Evolutionary conservation across 257 asterid species (phyloP).

Genomic region (Rehmannia glutinosa): DNA sequence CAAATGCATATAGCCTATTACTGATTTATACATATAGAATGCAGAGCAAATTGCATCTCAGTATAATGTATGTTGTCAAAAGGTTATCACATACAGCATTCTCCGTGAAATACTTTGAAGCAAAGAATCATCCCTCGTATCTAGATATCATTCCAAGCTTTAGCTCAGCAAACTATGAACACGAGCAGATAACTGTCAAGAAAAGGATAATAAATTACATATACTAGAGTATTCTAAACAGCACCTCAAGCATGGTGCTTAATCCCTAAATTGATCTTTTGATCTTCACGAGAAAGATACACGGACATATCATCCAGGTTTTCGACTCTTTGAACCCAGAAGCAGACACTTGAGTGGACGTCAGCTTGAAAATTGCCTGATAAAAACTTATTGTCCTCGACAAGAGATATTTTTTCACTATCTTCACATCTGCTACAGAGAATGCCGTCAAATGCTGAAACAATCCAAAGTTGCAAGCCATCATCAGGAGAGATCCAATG

Average conservation of each 20-base stretch:
- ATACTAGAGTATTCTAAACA: slow-evolving; percentile 5
- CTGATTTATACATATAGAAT: slow-evolving; percentile 14
- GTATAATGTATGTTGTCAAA: too few relatives aligned
- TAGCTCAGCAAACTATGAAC: slow-evolving; percentile 19
- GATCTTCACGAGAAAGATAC: not conserved
- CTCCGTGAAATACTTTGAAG: not conserved
- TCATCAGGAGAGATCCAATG: slow-evolving; percentile 6
- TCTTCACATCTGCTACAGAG: slow-evolving; percentile 16
- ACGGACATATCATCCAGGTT: not conserved
- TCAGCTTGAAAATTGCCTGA: not conserved
- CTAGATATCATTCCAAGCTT: not conserved
- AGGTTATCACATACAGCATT: slow-evolving; percentile 10
- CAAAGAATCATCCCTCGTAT: slow-evolving; percentile 6
- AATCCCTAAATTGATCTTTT: not conserved
- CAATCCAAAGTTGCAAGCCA: not conserved
- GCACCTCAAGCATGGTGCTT: not conserved
- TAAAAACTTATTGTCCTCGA: not conserved
- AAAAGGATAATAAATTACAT: not conserved
- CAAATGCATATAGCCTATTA: not conserved
- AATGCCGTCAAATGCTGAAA: slow-evolving; percentile 17
- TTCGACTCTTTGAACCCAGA: not conserved
- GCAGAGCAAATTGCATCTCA: too few relatives aligned
- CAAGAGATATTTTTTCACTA: not conserved
- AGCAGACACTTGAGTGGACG: not conserved
- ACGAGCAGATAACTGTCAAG: slow-evolving; percentile 13